Base-by-base conservation (phyloP, 1,284 basidiomycete genomes). In the Athelia sp. region DNA sequence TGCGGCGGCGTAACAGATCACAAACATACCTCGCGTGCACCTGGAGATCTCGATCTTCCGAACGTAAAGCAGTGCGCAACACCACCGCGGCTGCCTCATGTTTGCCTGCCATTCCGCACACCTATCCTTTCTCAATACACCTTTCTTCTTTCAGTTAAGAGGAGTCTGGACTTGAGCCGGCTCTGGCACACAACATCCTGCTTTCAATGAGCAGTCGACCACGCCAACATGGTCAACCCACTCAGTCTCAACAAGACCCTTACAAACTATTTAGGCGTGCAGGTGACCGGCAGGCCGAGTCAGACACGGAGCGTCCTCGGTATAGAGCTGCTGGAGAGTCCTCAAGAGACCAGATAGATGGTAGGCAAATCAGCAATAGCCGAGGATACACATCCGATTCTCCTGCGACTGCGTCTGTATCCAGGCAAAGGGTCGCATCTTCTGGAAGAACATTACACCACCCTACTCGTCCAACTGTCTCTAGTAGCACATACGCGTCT, bases 121-220 rank as follows among this genome's bases (percentile, higher is more conserved):
- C 19, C 19, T n/a, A 9, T n/a, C 36, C 6, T 40, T 40, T 40
- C 36, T 21, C 36, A 21, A 40, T 17, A 40, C 36, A 40, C 36
- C 19, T 40, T 40, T 40, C 36, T 40, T n/a, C 36, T 40, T 40
- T 17, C 15, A 40, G 36, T 40, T 40, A 40, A 40, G 36, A 40
- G 36, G 36, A 40, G 36, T n/a, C 36, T 40, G 36, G 36, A 6
- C 36, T 40, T 40, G 36, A 40, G 36, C 36, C 36, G 9, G 36
- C n/a, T 40, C 36, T 40, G 36, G 36, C 36, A 17, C 36, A n/a
- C n/a, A 40, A 21, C 36, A 40, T 8, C n/a, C 36, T 13, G 36
- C 22, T 26, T n/a, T 44, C 21, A 44, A 44, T 44, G 43, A 44
- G 43, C 22, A 21, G 8, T 26, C 43, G 43, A 44, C 43, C 21